Evolutionary conservation across 305 asterid species (phyloP), one percentile per base, ranked within the genome.

Genomic region (Fraxinus velutina): DNA sequence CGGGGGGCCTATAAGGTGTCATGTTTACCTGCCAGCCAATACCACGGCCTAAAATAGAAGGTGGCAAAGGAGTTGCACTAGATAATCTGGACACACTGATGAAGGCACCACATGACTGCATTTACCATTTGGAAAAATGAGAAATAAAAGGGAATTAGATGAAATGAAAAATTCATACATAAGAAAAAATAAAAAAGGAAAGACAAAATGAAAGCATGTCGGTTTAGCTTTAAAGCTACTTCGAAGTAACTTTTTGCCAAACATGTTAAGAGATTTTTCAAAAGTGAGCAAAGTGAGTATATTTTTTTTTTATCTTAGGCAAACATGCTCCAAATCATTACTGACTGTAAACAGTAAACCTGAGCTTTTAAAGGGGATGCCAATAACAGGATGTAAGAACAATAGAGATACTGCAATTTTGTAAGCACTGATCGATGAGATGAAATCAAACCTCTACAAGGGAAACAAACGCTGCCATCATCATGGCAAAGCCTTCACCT

Each of bases 401-500:
- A 52, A 52, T 52, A 52, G 22, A 21, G 30, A 19, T 19, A 21
- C 70, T 60, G 70, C 13, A 60, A 60, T 6, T 60, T 19, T 60
- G 70, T 60, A 21, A 60, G 30, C 70, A 60, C 13, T 19, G 30
- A 60, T 30, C 6, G 12, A 50, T 9, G 30, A 64, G 80, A 27
- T 12, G 22, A 62, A 82, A 17, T 80, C 83, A 36, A 50, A 89
- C 93, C 93, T 90, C 93, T 19, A 90, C 87, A 71, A 89, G 82
- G 76, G 88, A 86, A 66, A 90, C 93, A 34, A 90, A 90, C 12
- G 90, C 89, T 82, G 93, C 89, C 93, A 90, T 88, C 93, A 89
- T 90, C 93, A 90, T 90, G 22, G 93, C 90, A 79, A 90, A 90
- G 39, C 87, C 87, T 81, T 90, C 93, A 24, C 93, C 93, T n/a